Base-by-base conservation (phyloP, 768 basidiomycete genomes). In the Dioszegia aurantiaca region DNA sequence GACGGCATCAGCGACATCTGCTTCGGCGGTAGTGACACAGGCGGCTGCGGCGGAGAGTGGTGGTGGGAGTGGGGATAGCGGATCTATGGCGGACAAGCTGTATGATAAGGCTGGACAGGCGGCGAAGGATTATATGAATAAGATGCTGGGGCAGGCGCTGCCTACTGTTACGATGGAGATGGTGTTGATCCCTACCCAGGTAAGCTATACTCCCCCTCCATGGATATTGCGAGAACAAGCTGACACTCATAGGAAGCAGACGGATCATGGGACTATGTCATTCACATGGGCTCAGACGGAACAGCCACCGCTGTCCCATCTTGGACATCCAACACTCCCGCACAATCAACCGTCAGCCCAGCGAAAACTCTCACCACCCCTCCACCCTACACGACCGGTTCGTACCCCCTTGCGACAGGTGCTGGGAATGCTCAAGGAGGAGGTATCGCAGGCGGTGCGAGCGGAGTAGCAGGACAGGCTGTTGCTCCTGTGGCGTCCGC, bases 251-350 rank as follows among this genome's bases (percentile, higher is more conserved):
- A 75, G 74, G 69, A 70, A 55, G 60, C 75, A 28, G 75, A 77
- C 43, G 75, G 75, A 39, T 55, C 63, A 14, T 77, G 75, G 75
- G 73, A 77, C 45, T 77, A 77, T 44, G 69, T 77, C 16, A 64
- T 74, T 17, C 61, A 68, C 17, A 60, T 77, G 17, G 75, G 75
- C 24, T 26, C 55, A 14, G 75, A 77, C 60, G 75, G 75, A 2
- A 73, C 70, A 6, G 73, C 73, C 1, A 77, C 75, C 8, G 71
- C 73, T 17, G 59, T 61, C 3, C 75, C 75, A 12, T 54, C 59
- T 4, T 63, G 43, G 51, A 44, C 49, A 3, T 39, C 59, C 9
- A 30, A 14, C 8, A 11, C 41, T 39, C 19, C 12, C 3, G 43
- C 41, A 19, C 26, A 26, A 10, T 31, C 58, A 10, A 53, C 49